These are phyloP conservation scores for Blastobotrys proliferans DNA, from an alignment of 1,139 yeast species.

Conservation along the genomic window DNA sequence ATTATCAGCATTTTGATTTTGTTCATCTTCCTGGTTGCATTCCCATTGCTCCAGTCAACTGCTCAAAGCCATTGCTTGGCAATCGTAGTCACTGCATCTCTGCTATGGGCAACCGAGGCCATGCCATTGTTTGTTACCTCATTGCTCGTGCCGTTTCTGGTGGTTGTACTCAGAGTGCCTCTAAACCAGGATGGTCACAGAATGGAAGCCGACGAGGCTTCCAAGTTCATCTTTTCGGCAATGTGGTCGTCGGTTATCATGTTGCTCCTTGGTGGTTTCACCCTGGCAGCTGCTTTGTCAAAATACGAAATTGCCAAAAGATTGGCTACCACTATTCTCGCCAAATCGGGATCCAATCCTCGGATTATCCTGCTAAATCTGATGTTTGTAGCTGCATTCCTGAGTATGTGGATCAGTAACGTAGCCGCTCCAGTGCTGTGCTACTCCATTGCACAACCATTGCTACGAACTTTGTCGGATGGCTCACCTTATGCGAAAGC, in stretches of 20 bases:
- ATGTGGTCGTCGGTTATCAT: slow-evolving; percentile 97
- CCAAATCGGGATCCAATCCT: slow-evolving; percentile 85
- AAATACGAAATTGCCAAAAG: slow-evolving; percentile 85
- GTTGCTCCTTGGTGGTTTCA: slow-evolving; percentile 86
- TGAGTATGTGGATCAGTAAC: slow-evolving; percentile 94
- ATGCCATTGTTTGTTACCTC: slow-evolving; percentile 86
- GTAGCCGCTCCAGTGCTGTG: slow-evolving; percentile 96
- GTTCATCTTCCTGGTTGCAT: slow-evolving; percentile 46
- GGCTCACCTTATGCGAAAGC: slow-evolving; percentile 77
- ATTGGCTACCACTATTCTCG: slow-evolving; percentile 72
- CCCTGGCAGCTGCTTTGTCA: slow-evolving; percentile 89
- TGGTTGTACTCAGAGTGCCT: slow-evolving; percentile 69
- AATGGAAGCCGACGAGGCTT: slow-evolving; percentile 63
- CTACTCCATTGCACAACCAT: slow-evolving; percentile 84
- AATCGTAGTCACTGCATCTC: slow-evolving; percentile 68
- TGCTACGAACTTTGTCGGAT: slow-evolving; percentile 75
- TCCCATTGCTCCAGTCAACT: slow-evolving; percentile 55
- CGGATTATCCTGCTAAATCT: slow-evolving; percentile 67
- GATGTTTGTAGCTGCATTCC: slow-evolving; percentile 79
- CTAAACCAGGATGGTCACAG: slow-evolving; percentile 49
- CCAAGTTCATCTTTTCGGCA: slow-evolving; percentile 68
- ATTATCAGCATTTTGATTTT: slow-evolving; percentile 46
- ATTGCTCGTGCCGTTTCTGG: slow-evolving; percentile 70
- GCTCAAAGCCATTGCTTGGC: slow-evolving; percentile 80
- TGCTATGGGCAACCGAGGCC: slow-evolving; percentile 92